Conservation (phyloP, 2,329 filamentous ascomycete genomes). For the Purpureocillium takamizusanense region DNA sequence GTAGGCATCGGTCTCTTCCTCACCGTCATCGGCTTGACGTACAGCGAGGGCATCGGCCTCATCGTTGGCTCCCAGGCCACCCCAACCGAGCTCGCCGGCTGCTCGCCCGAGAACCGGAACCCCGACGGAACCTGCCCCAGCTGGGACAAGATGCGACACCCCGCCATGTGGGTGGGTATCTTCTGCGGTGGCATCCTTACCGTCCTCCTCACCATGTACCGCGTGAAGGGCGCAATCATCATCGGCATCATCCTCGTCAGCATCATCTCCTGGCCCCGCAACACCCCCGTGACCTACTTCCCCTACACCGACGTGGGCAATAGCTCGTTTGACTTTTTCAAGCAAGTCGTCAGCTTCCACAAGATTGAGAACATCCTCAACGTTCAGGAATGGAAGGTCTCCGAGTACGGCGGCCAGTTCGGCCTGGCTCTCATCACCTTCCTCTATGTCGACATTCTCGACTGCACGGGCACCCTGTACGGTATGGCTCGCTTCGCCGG, state of each 20-base stretch:
- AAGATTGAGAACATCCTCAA: constrained; percentile 60
- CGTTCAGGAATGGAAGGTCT: constrained; percentile 67
- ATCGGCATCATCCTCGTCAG: constrained; percentile 74
- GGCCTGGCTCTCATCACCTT: constrained; percentile 80
- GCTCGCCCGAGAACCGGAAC: constrained; percentile 32
- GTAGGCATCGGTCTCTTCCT: constrained; percentile 81
- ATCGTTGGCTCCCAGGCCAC: constrained; percentile 60
- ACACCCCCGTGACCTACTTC: constrained; percentile 71
- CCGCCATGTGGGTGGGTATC: constrained; percentile 80
- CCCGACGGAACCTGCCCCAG: constrained; percentile 50
- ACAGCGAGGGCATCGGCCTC: constrained; percentile 73
- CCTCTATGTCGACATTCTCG: constrained; percentile 83
- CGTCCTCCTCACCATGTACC: constrained; percentile 72
- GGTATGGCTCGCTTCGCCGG: constrained; percentile 82
- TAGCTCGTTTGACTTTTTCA: constrained; percentile 75
- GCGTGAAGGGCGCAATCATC: constrained; percentile 81
- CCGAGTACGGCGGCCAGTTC: constrained; percentile 63
- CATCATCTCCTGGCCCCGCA: constrained; percentile 80
- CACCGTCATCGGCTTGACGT: constrained; percentile 66
- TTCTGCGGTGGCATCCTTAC: constrained; percentile 79
- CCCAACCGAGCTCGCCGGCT: constrained; percentile 69
- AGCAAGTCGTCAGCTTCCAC: constrained; percentile 77
- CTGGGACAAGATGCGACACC: constrained; percentile 67
- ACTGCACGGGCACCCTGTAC: constrained; percentile 79
- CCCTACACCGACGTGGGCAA: constrained; percentile 63